phyloP scores from a whole-genome alignment of 2,329 filamentous ascomycete genomes.

The Neonectria neomacrospora region DNA sequence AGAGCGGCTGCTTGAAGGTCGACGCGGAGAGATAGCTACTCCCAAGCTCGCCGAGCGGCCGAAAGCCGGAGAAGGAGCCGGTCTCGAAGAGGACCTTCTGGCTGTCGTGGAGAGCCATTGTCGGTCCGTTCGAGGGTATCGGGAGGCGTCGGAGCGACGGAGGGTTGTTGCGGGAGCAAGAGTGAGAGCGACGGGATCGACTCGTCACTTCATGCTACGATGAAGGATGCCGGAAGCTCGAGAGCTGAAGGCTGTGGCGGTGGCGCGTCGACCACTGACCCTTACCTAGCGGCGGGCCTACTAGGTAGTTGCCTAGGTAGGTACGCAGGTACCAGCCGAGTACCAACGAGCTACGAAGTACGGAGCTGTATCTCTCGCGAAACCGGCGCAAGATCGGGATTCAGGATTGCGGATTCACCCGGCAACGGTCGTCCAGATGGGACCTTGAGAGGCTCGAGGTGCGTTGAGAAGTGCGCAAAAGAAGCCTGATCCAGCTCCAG shows the following conservation, averaged over 20 bases:
- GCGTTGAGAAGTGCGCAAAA: background rate
- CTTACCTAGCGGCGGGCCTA: background rate
- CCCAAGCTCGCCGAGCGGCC: conserved; percentile 62
- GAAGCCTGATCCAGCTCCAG: conserved; percentile 2
- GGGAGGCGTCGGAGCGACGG: conserved; percentile 8
- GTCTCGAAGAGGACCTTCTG: conserved; percentile 65
- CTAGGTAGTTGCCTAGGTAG: background rate
- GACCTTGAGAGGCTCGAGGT: background rate
- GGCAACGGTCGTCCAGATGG: background rate
- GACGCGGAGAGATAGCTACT: conserved; percentile 69
- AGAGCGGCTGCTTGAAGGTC: conserved; percentile 75
- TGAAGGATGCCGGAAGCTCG: conserved; percentile 8
- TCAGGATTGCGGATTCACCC: background rate
- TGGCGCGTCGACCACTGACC: conserved; percentile 19
- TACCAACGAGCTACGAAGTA: background rate
- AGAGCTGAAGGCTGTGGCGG: conserved; percentile 16
- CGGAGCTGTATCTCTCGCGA: conserved; percentile 4
- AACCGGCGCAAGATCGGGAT: conserved; percentile 8
- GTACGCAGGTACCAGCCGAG: conserved; percentile 1
- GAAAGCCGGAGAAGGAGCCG: conserved; percentile 71
- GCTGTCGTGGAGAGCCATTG: conserved; percentile 47
- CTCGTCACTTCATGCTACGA: conserved; percentile 24
- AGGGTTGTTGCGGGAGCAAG: conserved; percentile 4
- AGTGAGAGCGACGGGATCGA: conserved; percentile 4
- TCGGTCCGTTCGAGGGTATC: conserved; percentile 33